These are phyloP conservation scores for Sclerotinia sclerotiorum DNA, from an alignment of 2,329 filamentous ascomycete genomes.

Conservation along the genomic window DNA sequence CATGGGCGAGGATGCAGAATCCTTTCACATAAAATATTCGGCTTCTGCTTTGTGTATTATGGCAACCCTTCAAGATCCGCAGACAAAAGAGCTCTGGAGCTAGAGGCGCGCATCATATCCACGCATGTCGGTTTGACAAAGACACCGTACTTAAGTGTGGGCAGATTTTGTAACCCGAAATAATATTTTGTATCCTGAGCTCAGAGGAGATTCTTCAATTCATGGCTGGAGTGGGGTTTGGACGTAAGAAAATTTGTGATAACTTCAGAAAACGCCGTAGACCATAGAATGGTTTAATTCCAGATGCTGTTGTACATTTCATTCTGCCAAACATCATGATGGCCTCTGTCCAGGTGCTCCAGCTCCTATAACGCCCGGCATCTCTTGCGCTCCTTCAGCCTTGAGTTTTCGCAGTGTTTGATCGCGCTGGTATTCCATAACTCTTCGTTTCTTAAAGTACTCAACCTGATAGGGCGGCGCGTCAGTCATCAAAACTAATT, in stretches of 20 bases:
- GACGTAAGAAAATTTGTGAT: not conserved
- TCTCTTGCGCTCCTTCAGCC: slow-evolving; percentile 67
- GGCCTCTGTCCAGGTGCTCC: slow-evolving; percentile 20
- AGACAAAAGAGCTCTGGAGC: not conserved
- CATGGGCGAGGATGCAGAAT: not conserved
- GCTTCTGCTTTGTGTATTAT: not conserved
- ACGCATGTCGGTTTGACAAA: not conserved
- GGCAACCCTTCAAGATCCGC: not conserved
- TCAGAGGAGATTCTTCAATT: not conserved
- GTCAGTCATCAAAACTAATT: slow-evolving; percentile 23
- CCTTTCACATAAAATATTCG: not conserved
- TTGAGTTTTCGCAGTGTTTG: slow-evolving; percentile 73
- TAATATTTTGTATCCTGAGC: not conserved
- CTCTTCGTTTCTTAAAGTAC: slow-evolving; percentile 96
- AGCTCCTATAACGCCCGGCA: slow-evolving; percentile 43
- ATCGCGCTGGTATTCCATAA: slow-evolving; percentile 87
- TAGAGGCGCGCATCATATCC: not conserved
- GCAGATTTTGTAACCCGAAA: not conserved
- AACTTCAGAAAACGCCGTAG: not conserved
- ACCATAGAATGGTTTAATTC: not conserved
- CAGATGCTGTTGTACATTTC: slow-evolving; percentile 12
- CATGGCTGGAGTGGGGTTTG: not conserved
- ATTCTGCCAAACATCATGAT: not conserved
- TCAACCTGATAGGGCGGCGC: slow-evolving; percentile 62
- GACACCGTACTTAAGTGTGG: not conserved